Conservation (phyloP, 768 basidiomycete genomes). For the Leccinum subgranulosum region DNA sequence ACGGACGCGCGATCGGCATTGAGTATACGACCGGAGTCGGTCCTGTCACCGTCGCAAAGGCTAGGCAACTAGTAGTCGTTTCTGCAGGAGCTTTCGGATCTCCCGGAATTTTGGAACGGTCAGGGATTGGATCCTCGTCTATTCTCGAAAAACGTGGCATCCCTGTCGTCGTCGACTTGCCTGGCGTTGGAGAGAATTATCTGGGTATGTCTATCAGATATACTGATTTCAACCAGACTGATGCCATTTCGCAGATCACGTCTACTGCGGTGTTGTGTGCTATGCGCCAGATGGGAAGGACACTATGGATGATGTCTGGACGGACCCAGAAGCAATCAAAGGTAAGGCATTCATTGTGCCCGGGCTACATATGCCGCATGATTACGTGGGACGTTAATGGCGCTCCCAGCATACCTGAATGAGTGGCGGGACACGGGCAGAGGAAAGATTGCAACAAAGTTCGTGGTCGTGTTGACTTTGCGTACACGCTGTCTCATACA, state of each 20-base stretch:
- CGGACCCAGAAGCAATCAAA: background rate
- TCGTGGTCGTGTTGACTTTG: background rate
- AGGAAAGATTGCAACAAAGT: background rate
- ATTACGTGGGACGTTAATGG: background rate
- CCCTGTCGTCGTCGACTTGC: background rate
- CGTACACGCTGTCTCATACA: background rate
- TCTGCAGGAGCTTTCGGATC: slow-evolving; percentile 7
- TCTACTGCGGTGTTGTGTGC: background rate
- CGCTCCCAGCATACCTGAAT: background rate
- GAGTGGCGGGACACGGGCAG: background rate
- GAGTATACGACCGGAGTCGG: background rate
- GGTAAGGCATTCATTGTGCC: background rate
- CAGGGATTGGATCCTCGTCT: background rate
- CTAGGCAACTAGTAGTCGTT: background rate
- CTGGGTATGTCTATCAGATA: background rate
- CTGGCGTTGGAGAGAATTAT: slow-evolving; percentile 6
- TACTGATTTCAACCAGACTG: background rate
- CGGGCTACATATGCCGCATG: background rate
- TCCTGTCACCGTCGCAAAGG: background rate
- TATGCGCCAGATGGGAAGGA: background rate
- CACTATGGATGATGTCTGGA: slow-evolving; percentile 1
- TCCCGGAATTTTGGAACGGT: slow-evolving; percentile 6
- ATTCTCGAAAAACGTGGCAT: background rate
- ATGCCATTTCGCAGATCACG: background rate
- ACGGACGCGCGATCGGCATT: background rate